Base-by-base conservation (phyloP, 2,329 filamentous ascomycete species). In the Didymella glomerata region DNA sequence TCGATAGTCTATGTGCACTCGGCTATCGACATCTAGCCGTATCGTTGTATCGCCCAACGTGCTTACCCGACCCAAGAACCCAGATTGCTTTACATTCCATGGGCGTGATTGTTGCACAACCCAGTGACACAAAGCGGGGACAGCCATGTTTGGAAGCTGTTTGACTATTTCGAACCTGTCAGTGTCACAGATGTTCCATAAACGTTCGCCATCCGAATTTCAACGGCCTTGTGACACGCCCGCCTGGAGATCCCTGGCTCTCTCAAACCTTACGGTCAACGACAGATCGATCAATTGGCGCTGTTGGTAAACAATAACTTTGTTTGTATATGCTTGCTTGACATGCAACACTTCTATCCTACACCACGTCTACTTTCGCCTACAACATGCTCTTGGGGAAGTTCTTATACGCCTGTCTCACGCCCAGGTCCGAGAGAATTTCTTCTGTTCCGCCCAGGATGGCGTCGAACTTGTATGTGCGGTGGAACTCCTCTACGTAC, bases 351-450 rank as follows among this genome's bases (percentile, higher is more conserved):
- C 41, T 48, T 57, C 51, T 60, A 55, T 60, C 57, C 57, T 60
- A 61, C 54, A 61, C 44, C 11, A 18, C 18, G 27, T 18, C 55
- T 55, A 48, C 40, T 42, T 50, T 38, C 6, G 48, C 52, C 61
- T 87, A 95, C 76, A 96, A 75, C 84, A 91, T 92, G 25, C 90
- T 86, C 80, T 94, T 94, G 28, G 92, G 92, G 82, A 96, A 93
- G 65, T 86, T 85, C 77, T 89, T 91, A 83, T 95, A 88, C 22
- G 92, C 92, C 79, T 96, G 92, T 64, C 91, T 83, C 1, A 96
- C 91, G 9, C 91, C 92, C 53, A 96, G 76, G 78, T 96, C 92
- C 5, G 85, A 90, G 58, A 96, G 75, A 60, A 96, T 88, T 80
- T 96, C 92, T 78, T 96, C 92, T 1, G 91, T 90, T 11, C 92